Evolutionary conservation across 257 asterid species (phyloP).

Genomic region (Cordia subcordata): DNA sequence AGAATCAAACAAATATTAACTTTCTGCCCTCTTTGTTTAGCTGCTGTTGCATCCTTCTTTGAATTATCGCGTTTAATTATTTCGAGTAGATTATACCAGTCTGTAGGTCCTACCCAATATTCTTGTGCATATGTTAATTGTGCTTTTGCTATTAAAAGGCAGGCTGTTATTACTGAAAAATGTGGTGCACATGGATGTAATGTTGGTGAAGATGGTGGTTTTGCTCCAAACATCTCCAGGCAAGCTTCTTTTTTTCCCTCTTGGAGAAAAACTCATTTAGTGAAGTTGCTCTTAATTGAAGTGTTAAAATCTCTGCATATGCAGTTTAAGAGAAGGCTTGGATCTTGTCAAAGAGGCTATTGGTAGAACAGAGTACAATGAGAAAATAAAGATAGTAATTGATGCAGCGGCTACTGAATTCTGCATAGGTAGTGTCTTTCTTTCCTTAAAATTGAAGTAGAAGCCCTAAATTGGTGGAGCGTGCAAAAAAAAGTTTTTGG

Average conservation of each 20-base stretch:
- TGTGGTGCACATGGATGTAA: conserved; percentile 72
- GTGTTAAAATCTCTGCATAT: conserved; percentile 14
- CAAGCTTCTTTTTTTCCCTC: conserved; percentile 31
- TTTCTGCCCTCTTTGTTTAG: no score
- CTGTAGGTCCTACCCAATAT: not conserved
- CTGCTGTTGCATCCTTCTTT: no score
- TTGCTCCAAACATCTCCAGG: conserved; percentile 92
- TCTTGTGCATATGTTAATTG: conserved; percentile 4
- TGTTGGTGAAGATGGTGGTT: conserved; percentile 98
- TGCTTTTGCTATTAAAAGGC: conserved; percentile 20
- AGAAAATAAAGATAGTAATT: conserved; percentile 82
- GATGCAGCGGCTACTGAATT: conserved; percentile 92
- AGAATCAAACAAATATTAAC: no score
- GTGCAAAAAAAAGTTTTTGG: conserved; percentile 1
- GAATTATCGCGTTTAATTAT: no score
- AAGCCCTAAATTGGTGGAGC: not conserved
- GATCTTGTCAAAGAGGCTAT: conserved; percentile 94
- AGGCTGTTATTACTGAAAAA: conserved; percentile 87
- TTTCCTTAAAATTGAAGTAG: no score
- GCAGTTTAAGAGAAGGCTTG: conserved; percentile 92
- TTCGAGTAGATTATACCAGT: no score
- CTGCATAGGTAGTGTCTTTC: conserved; percentile 71
- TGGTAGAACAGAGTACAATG: conserved; percentile 77
- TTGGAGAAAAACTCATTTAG: not conserved
- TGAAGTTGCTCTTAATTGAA: not conserved